Evolutionary conservation across 768 basidiomycete genomes (phyloP), one percentile per base, ranked within the genome.

Genomic region (Leucocoprinus leucothites): DNA sequence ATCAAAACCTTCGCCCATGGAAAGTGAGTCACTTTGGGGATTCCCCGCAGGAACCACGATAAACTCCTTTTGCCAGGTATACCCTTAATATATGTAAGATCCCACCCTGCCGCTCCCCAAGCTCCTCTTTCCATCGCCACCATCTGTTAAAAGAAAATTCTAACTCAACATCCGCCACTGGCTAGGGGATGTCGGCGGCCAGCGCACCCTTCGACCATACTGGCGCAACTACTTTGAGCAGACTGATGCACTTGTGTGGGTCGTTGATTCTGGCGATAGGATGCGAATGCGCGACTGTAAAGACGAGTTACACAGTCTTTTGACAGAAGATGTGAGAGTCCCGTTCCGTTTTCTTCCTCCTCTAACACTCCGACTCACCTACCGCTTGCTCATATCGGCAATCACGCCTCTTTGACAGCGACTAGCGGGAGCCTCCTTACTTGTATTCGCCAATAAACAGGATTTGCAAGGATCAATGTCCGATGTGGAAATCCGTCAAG

Each of bases 221-320:
- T 99, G 97, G 97, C 78, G 93, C 22, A 99, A 98, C 70, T 98
- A 98, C 73, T 98, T 98, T 62, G 97, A 99, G 71, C 92, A 94
- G 71, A 98, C 97, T 9, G 97, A 98, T 71, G 96, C 91, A 6
- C 78, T 99, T 42, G 94, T 98, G 31, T 99, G 97, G 97, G 96
- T 99, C 16, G 95, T 99, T 40, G 97, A 99, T 74, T 96, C 94
- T 0, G 82, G 89, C 35, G 96, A 98, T 72, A 81, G 90, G 40
- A 78, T 93, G 75, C 82, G 97, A 58, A 91, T 97, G 81, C 71
- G 76, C 47, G 95, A 98, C 68, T 98, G 96, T 72, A 88, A 81
- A 65, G 75, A 84, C 47, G 97, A 99, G 71, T 78, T 98, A 19
- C 86, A 89, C 61, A 86, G 79, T 62, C 79, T 99, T 45, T 77